A percentile compares a stretch with the other conserved stretches of the same genome.
Evolutionary conservation across 108 stramenopile genomes (phyloP).

Genomic region (Pseudonitzschia delicatissima): DNA sequence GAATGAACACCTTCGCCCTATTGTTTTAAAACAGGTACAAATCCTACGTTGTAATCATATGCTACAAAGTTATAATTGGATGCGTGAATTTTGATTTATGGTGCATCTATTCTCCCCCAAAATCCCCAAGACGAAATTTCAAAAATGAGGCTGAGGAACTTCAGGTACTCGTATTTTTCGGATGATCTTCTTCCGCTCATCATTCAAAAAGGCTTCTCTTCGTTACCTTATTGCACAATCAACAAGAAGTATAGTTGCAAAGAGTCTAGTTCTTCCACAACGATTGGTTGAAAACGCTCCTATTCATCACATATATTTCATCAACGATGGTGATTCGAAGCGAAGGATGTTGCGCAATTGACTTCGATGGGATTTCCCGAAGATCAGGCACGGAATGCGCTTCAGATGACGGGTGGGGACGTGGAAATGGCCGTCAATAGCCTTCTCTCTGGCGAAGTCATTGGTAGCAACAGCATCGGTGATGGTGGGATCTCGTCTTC

Average conservation of each 20-base stretch:
- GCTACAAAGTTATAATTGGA: not conserved
- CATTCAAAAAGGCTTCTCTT: too few species aligned
- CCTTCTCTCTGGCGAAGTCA: slow-evolving; percentile 25
- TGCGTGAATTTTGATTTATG: not conserved
- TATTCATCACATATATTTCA: not conserved
- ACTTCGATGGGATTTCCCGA: slow-evolving; percentile 64
- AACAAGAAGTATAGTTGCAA: not conserved
- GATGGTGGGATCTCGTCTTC: not conserved
- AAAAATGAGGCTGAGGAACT: not conserved
- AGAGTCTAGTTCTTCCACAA: not conserved
- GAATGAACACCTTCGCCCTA: too few species aligned
- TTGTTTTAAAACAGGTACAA: too few species aligned
- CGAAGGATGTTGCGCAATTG: slow-evolving; percentile 25
- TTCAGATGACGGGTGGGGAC: slow-evolving; percentile 41
- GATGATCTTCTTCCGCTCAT: too few species aligned
- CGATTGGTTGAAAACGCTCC: not conserved
- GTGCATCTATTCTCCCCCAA: not conserved
- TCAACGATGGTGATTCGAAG: not conserved
- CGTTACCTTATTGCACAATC: too few species aligned
- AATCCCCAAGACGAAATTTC: not conserved
- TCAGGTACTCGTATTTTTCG: not conserved
- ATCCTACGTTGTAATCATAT: too few species aligned
- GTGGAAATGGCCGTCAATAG: slow-evolving; percentile 57
- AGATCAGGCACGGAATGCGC: slow-evolving; percentile 34
- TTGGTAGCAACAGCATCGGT: not conserved